Percentiles rank a stretch among this genome's conserved stretches.
Conservation (phyloP, 805 yeast genomes). For the Wickerhamiella kurtzmanii region DNA sequence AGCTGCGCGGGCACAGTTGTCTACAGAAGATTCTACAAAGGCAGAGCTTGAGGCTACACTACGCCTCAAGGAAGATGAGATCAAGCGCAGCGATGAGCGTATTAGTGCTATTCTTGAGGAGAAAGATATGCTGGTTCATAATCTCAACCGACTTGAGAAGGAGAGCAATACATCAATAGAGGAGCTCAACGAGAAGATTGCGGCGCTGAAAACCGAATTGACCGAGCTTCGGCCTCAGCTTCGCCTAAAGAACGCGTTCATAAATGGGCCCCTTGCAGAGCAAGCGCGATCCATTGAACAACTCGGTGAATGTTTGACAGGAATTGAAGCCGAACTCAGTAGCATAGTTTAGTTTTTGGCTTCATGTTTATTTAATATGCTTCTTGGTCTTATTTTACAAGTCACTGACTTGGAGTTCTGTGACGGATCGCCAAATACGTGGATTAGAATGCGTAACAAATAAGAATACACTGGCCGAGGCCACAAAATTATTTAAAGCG, state of each 20-base stretch:
- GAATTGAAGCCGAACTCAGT: not conserved
- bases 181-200: not conserved
- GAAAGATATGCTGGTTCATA: not conserved
- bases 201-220: not conserved
- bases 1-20: not conserved
- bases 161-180: not conserved
- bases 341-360: not conserved
- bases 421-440: no score
- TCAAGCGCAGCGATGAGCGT: not conserved
- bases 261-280: not conserved
- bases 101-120: not conserved
- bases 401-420: no score
- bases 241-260: not conserved
- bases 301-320: not conserved
- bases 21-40: not conserved
- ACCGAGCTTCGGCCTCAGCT: not conserved
- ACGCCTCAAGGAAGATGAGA: not conserved
- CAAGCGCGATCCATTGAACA: not conserved
- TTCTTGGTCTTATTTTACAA: no score
- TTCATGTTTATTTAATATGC: no score
- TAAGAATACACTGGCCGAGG: not conserved
- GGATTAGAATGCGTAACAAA: not conserved
- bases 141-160: not conserved
- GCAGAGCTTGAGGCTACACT: not conserved
- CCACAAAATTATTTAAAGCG: conserved; percentile 1